phyloP scores from a whole-genome alignment of 257 asterid genomes.

The Jaltomata sinuosa region DNA sequence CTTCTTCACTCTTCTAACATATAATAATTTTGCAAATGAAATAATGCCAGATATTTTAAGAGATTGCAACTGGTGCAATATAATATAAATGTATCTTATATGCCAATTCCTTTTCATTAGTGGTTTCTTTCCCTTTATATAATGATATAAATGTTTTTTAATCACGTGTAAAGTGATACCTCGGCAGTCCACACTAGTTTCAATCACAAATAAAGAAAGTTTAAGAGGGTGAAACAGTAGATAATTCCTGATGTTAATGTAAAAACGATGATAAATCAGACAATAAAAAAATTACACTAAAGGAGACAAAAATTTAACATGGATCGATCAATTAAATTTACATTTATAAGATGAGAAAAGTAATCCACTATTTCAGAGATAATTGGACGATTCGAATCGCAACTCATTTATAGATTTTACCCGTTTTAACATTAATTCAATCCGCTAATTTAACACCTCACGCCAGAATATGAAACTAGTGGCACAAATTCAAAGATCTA shows the following conservation, averaged over 20 bases:
- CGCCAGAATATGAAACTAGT: neutral
- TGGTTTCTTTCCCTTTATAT: too few relatives aligned
- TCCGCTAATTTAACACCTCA: neutral
- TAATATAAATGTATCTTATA: too few relatives aligned
- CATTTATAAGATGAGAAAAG: neutral
- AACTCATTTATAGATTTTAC: neutral
- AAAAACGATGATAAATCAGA: too few relatives aligned
- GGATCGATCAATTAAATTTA: neutral
- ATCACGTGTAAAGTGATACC: neutral
- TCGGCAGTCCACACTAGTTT: neutral
- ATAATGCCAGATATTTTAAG: neutral
- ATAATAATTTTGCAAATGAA: neutral
- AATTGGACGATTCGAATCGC: neutral
- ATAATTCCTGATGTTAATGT: too few relatives aligned
- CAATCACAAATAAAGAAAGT: too few relatives aligned
- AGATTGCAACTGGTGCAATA: neutral
- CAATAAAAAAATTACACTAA: too few relatives aligned
- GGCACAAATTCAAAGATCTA: neutral
- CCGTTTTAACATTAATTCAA: neutral
- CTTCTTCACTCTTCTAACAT: too few relatives aligned
- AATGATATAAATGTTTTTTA: neutral
- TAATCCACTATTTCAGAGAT: neutral
- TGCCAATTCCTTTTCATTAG: too few relatives aligned
- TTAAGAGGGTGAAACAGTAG: too few relatives aligned
- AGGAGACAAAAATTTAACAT: too few relatives aligned